Evolutionary conservation across 2,329 filamentous ascomycete species (phyloP).

Genomic region (Talaromyces verruculosus): DNA sequence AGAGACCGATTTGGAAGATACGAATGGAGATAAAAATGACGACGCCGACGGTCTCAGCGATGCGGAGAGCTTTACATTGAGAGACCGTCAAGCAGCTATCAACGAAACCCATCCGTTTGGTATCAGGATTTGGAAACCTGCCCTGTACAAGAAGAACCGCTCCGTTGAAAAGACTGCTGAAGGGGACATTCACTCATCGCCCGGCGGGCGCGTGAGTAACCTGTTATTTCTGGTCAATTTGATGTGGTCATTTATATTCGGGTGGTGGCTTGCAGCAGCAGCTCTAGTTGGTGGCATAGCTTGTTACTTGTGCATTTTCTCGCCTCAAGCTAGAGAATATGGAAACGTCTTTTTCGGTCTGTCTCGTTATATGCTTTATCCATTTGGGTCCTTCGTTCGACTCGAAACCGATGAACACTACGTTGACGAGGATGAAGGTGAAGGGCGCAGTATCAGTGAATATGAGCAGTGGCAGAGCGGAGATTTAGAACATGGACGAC

Average conservation of each 20-base stretch:
- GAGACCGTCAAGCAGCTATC: conserved; percentile 95
- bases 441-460: conserved; percentile 95
- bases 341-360: conserved; percentile 81
- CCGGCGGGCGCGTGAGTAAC: conserved; percentile 78
- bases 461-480: conserved; percentile 99
- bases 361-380: conserved; percentile 85
- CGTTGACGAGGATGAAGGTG: conserved; percentile 87
- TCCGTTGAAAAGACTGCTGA: conserved; percentile 96
- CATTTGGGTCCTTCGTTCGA: conserved; percentile 93
- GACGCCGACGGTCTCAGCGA: conserved; percentile 65
- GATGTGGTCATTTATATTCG: conserved; percentile 86
- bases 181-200: conserved; percentile 93
- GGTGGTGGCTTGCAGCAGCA: conserved; percentile 89
- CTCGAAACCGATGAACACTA: conserved; percentile 93
- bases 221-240: conserved; percentile 88
- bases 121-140: conserved; percentile 98
- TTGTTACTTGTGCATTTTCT: conserved; percentile 77
- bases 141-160: conserved; percentile 93
- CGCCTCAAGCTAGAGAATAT: conserved; percentile 79
- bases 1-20: conserved; percentile 27
- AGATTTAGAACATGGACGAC: conserved; percentile 88
- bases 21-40: conserved; percentile 24
- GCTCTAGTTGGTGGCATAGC: conserved; percentile 71
- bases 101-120: conserved; percentile 98
- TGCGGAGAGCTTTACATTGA: conserved; percentile 95